Evolutionary conservation across 2,329 filamentous ascomycete species (phyloP).

Genomic region (Cytospora paraplurivora): DNA sequence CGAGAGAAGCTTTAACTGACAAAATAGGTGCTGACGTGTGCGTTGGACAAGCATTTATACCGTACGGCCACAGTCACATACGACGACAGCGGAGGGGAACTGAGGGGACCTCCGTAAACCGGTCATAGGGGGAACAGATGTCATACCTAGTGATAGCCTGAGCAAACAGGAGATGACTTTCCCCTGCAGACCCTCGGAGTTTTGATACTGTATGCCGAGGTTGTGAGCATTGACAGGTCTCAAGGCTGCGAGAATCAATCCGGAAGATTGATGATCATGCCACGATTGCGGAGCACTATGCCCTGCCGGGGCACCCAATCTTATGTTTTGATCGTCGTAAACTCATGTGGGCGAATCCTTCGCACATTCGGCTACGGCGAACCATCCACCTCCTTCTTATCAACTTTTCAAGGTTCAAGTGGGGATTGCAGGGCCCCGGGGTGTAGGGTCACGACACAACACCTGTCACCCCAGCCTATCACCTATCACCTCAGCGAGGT

Average conservation of each 20-base stretch:
- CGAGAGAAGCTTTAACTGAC: background rate
- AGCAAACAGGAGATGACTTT: constrained; percentile 12
- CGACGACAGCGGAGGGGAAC: background rate
- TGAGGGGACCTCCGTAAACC: background rate
- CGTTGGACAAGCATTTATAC: too few relatives aligned
- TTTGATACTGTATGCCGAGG: background rate
- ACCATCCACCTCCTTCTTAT: too few relatives aligned
- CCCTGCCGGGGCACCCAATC: too few relatives aligned
- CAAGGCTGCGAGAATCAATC: constrained; percentile 3
- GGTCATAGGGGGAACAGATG: background rate
- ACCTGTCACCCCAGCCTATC: too few relatives aligned
- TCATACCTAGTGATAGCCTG: background rate
- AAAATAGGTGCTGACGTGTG: background rate
- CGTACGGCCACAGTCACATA: too few relatives aligned
- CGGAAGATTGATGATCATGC: constrained; percentile 25
- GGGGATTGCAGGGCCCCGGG: too few relatives aligned
- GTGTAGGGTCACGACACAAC: too few relatives aligned
- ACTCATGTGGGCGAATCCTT: too few relatives aligned
- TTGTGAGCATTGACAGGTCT: constrained; percentile 14
- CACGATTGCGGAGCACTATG: constrained; percentile 17
- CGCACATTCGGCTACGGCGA: too few relatives aligned
- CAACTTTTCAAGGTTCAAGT: too few relatives aligned
- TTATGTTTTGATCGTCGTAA: too few relatives aligned
- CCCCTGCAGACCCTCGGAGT: constrained; percentile 12
- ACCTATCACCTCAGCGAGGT: too few relatives aligned